Base-by-base conservation (phyloP, 352 stramenopile genomes). In the Phytopythium montanum region DNA sequence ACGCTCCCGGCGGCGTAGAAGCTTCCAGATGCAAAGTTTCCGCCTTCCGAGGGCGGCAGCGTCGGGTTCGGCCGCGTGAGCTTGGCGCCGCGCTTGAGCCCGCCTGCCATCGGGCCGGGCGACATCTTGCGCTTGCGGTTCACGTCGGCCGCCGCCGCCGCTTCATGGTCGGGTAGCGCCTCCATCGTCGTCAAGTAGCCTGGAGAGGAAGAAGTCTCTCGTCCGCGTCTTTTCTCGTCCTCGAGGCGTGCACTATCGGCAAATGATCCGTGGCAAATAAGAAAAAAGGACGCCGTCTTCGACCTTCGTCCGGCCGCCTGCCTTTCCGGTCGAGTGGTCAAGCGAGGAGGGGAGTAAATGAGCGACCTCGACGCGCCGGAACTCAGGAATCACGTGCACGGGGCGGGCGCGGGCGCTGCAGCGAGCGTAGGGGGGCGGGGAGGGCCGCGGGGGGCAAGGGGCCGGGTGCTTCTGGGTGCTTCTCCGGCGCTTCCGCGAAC, bases 101-200 rank as follows among this genome's bases (percentile, higher is more conserved):
- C 62, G 7, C 68, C 51, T 10, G 75, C 69, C 12, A 59, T 69
- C 65, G 61, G 75, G 31, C 62, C 73, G 12, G 72, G 70, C 21
- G 74, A 79, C 65, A 86, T 89, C 77, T 90, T 90, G 42, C 83
- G 80, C 76, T 92, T 92, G 69, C 83, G 83, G 62, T 84, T 87
- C 49, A 60, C 60, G 44, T 68, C 60, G 48, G 68, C 64, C 38
- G 62, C 54, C 39, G 65, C 60, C 44, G 68, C 64, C 38, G 62
- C 54, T 54, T 70, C 56, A 61, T 74, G 68, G 50, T 71, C 66
- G 34, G 59, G 50, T 41, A 59, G 54, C 16, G 64, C 65, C 45
- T 61, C 55, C 55, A 61, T 61, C 57, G 62, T 52, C 25, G 1
- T 23, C 45, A 45, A 9, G 31, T 34, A 4, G 9, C 29, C 9